Conservation (phyloP, 345 rosid species). For the Salix koriyanagi region DNA sequence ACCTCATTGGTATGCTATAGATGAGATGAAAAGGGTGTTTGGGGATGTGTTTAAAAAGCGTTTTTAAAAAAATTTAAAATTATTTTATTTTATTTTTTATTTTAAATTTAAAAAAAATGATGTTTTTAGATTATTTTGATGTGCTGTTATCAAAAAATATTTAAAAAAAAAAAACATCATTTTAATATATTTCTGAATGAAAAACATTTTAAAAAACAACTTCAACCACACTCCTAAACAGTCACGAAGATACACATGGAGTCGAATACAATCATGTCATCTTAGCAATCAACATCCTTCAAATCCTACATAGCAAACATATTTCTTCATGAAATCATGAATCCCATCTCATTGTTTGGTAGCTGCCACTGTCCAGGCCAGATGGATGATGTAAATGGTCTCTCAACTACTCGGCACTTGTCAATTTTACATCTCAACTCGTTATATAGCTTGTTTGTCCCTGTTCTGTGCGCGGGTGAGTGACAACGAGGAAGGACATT, state of each 20-base stretch:
- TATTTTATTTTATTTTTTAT: no score
- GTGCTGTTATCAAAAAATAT: no score
- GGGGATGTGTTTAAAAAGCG: no score
- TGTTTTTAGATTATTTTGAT: no score
- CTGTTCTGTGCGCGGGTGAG: background rate
- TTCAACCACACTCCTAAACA: no score
- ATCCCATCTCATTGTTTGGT: background rate
- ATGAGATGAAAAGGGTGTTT: no score
- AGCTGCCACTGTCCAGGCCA: background rate
- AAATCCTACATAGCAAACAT: background rate
- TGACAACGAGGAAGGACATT: background rate
- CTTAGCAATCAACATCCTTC: background rate
- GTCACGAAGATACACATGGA: background rate
- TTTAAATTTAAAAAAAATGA: no score
- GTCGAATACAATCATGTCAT: background rate
- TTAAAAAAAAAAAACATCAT: no score
- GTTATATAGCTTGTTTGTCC: background rate
- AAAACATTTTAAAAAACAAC: no score
- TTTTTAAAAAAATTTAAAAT: no score
- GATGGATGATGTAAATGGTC: background rate
- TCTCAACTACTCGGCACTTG: background rate
- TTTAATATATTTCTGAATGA: no score
- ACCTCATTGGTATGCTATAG: no score
- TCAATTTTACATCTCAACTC: background rate
- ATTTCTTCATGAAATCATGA: background rate